Percentiles rank a stretch among this genome's conserved stretches.
Conservation (phyloP, 2,329 filamentous ascomycete genomes). For the Sporothrix globosa region DNA sequence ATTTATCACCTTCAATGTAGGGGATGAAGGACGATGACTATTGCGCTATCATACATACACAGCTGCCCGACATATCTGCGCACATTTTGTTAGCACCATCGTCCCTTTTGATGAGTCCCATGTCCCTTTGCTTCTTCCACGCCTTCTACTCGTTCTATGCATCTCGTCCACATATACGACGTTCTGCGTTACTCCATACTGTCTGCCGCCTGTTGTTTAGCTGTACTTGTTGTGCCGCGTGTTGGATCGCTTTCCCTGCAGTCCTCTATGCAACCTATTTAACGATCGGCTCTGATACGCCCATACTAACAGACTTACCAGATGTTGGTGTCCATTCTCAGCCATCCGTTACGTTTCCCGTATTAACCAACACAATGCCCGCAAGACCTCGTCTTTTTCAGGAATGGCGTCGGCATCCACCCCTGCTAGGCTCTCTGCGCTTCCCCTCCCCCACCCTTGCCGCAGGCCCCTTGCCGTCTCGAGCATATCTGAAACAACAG, state of each 20-base stretch:
- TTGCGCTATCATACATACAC: not conserved
- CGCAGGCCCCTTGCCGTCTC: slow-evolving; percentile 26
- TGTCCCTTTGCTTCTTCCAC: slow-evolving; percentile 10
- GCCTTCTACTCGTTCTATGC: slow-evolving; percentile 13
- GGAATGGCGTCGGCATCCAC: slow-evolving; percentile 22
- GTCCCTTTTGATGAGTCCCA: not conserved
- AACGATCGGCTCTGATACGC: not conserved
- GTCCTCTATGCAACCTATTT: not conserved
- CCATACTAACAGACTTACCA: not conserved
- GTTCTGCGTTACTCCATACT: not conserved
- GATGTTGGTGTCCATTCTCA: slow-evolving; percentile 15
- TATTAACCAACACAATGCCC: not conserved
- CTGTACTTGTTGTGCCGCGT: not conserved
- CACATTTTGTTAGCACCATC: not conserved
- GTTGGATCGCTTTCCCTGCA: not conserved
- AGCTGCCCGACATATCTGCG: not conserved
- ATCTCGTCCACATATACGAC: slow-evolving; percentile 16
- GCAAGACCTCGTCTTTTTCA: not conserved
- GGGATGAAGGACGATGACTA: slow-evolving; percentile 12
- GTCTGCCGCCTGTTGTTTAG: not conserved
- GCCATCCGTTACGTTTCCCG: slow-evolving; percentile 8
- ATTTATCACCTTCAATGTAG: not conserved
- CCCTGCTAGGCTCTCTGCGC: slow-evolving; percentile 9
- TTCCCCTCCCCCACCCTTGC: not conserved
- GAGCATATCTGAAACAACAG: slow-evolving; percentile 29